Percentiles rank a stretch among this genome's conserved stretches.
Conservation (phyloP, 169 alveolate genomes). For the Nephromyces sp. region DNA sequence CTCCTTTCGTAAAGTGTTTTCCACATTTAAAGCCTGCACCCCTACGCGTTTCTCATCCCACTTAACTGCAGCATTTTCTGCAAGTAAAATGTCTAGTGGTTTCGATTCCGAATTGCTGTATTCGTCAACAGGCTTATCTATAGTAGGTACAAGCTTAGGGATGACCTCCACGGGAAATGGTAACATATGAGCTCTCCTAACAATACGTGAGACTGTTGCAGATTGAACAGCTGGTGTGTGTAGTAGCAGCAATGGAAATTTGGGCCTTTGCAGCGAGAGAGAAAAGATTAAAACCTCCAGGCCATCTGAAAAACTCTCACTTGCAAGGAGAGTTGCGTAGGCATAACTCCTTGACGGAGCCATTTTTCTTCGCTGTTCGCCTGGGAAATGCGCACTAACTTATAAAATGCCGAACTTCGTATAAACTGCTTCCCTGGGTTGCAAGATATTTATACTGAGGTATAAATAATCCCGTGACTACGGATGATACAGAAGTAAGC, state of each 20-base stretch:
- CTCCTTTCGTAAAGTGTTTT: too few relatives aligned
- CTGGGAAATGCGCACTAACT: too few relatives aligned
- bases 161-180: neutral
- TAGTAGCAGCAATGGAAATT: constrained; percentile 9
- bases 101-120: neutral
- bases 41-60: neutral
- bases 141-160: neutral
- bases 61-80: neutral
- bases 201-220: neutral
- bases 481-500: too few relatives aligned
- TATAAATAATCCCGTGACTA: too few relatives aligned
- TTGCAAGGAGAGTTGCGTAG: constrained; percentile 10
- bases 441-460: too few relatives aligned
- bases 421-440: too few relatives aligned
- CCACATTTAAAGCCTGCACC: too few relatives aligned
- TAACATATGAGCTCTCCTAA: neutral
- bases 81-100: neutral
- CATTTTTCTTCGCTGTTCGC: too few relatives aligned
- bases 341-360: too few relatives aligned
- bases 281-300: constrained; percentile 8
- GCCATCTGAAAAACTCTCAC: constrained; percentile 3
- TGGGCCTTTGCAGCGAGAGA: neutral
- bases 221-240: constrained; percentile 2
- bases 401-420: too few relatives aligned
- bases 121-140: neutral